Evolutionary conservation across 2,329 filamentous ascomycete genomes (phyloP), one percentile per base, ranked within the genome.

Genomic region (Talaromyces funiculosus): DNA sequence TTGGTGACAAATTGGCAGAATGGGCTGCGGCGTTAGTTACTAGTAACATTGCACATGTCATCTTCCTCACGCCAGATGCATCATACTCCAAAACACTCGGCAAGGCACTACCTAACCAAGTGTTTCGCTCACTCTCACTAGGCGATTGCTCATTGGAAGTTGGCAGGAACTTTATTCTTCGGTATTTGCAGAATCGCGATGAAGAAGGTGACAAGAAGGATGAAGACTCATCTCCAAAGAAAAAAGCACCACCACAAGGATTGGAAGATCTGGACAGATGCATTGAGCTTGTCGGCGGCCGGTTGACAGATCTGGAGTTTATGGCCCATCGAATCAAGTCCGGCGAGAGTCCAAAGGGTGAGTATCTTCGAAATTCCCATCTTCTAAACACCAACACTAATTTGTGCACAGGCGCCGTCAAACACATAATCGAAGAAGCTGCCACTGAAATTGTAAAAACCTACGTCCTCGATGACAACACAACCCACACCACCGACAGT

Each of bases 281-380:
- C 66, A 95, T 97, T 65, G 83, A 86, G 29, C 83, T 87, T 0
- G 82, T 99, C 1, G 94, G 94, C 22, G 94, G 94, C 1, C 90
- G 94, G 3, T 82, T 99, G n/a, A 96, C 92, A 0, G 94, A 99
- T 70, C 86, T 99, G 20, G 93, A 97, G 71, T 95, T 94, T 70
- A 85, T 99, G 45, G 89, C 92, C n/a, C 86, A 93, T 37, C 84
- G 94, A 18, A 89, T 99, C 67, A 90, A 91, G 75, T 86, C 89
- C 0, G 93, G 94, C 16, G 92, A 97, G 72, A 88, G 83, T 2
- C 94, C 94, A 0, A 83, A 82, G 64, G 82, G 78, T 78, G 35
- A 56, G 57, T 60, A 16, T 33, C 12, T 33, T 29, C 24, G 29
- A 20, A 42, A 16, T 40, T 22, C 7, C 3, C 7, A n/a, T 2